Percentiles rank a stretch among this genome's conserved stretches.
phyloP scores from a whole-genome alignment of 2,329 filamentous ascomycete genomes.

The Mycosphaerella sp. region DNA sequence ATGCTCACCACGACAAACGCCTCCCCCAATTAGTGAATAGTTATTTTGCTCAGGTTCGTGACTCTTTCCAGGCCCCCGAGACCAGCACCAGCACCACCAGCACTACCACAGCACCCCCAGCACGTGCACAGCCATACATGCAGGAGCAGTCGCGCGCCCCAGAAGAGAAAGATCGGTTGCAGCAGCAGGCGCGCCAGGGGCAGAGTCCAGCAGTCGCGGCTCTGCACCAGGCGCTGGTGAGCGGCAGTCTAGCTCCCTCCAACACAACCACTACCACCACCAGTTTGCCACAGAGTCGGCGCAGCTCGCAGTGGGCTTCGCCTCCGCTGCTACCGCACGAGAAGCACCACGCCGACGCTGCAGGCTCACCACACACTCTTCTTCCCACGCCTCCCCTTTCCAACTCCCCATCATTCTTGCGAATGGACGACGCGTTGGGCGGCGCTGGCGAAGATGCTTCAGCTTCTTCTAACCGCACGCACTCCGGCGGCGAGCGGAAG shows the following conservation, averaged over 20 bases:
- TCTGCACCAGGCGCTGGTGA: conserved; percentile 19
- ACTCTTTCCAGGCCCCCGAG: conserved; percentile 49
- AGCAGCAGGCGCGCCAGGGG: conserved; percentile 18
- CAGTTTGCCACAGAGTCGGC: conserved; percentile 28
- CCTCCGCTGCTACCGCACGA: conserved; percentile 36
- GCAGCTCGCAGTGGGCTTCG: conserved; percentile 21
- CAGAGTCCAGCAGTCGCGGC: conserved; percentile 17
- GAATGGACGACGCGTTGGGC: conserved; percentile 26
- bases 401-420: conserved; percentile 35
- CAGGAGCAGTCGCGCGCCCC: conserved; percentile 12
- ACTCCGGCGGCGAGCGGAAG: conserved; percentile 24
- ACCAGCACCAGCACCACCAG: background rate
- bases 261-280: conserved; percentile 24
- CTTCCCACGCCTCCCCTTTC: conserved; percentile 40
- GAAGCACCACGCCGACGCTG: conserved; percentile 19
- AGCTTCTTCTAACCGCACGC: conserved; percentile 22
- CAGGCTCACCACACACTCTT: conserved; percentile 19
- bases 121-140: conserved; percentile 23
- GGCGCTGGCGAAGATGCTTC: conserved; percentile 16
- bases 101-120: conserved; percentile 27
- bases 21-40: conserved; percentile 87
- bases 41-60: conserved; percentile 99
- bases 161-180: conserved; percentile 14
- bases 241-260: conserved; percentile 8
- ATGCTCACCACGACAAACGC: conserved; percentile 80